Evolutionary conservation across 2,329 filamentous ascomycete species (phyloP), one percentile per base, ranked within the genome.

Genomic region (Epichloe hybrida): DNA sequence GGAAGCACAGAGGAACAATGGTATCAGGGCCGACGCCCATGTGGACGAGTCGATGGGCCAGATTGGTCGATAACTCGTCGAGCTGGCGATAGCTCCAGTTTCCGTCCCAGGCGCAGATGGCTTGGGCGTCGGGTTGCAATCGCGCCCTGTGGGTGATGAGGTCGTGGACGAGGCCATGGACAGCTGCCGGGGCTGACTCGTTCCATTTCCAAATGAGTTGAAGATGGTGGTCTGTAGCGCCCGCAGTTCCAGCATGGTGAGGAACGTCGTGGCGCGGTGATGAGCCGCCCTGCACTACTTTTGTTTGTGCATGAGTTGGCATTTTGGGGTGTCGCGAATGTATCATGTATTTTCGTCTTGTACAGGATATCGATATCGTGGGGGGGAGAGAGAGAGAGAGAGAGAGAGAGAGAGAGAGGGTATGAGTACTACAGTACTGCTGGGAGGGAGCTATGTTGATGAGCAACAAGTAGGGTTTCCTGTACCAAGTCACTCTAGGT

Each of bases 61-160:
- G 44, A 12, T 31, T 34, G 17, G 43, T 51, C 9, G 56, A 51
- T 2, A 47, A 23, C 3, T 39, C n/a, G 39, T 59, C 51, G 4
- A 61, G 52, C 11, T 60, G 47, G 6, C 34, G 41, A 34, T 59
- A 63, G 1, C 57, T 60, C 31, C 61, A 51, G 2, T 56, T 31
- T 2, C 56, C 57, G 49, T 64, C 61, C 62, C 61, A 64, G 1
- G 61, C 52, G 13, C 44, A 50, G 1, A 63, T 39, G 0, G 61
- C 61, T 6, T 50, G 53, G 4, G 48, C 48, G 7, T 50, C 35
- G 1, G 55, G 56, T 9, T 56, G 51, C 2, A 39, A 31, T 1
- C 31, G 31, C 3, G 49, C 56, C 1, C 50, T 52, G 0, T 55
- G 20, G 1, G 53, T 51, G 8, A 63, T 54, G 4, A 62, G 39